phyloP scores from a whole-genome alignment of 306 rosid genomes.

The Dryas octopetala region DNA sequence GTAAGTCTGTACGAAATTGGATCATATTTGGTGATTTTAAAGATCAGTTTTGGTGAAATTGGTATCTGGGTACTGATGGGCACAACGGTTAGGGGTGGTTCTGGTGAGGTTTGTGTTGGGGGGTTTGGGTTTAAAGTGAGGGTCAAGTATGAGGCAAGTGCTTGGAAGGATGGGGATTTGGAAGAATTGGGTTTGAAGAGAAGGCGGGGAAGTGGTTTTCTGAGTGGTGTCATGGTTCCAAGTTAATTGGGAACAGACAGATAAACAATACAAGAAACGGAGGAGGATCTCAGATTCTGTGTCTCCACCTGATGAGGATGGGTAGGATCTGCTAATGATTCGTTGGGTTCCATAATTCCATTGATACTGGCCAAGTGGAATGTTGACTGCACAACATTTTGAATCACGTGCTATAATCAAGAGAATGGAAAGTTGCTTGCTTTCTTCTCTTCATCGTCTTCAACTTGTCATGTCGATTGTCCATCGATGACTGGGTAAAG shows the following conservation, averaged over 20 bases:
- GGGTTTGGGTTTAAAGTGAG: not conserved
- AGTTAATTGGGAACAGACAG: no score
- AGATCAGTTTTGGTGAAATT: constrained; percentile 5
- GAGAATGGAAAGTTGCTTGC: no score
- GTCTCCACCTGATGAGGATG: no score
- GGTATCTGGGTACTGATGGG: not conserved
- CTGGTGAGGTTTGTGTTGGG: not conserved
- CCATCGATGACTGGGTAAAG: no score
- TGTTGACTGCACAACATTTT: no score
- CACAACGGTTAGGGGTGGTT: no score
- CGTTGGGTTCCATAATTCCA: no score
- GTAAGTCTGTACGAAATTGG: not conserved
- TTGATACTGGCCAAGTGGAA: no score
- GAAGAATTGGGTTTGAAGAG: not conserved
- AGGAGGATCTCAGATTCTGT: not conserved
- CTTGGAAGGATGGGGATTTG: not conserved
- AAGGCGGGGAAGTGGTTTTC: not conserved
- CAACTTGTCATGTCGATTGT: no score
- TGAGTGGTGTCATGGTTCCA: not conserved
- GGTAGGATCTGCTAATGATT: no score
- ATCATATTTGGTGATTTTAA: not conserved
- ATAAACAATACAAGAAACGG: not conserved
- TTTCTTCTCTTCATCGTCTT: no score
- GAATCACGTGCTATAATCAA: no score
- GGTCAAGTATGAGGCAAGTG: not conserved